Percentiles rank a stretch among this genome's conserved stretches.
phyloP scores from a whole-genome alignment of 106 monocot genomes.

The Acorus calamus region DNA sequence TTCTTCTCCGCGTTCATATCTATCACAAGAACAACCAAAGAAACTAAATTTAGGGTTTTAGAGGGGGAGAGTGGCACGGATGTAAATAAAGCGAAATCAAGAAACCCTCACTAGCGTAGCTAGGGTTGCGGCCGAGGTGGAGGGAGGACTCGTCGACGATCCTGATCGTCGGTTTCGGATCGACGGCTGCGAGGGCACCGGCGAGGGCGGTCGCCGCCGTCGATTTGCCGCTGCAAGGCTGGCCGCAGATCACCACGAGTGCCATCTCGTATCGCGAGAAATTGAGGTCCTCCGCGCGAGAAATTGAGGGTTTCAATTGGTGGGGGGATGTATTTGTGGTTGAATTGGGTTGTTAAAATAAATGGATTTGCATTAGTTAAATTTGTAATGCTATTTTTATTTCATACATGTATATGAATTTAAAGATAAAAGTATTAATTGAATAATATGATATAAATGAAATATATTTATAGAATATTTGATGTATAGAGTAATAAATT shows the following conservation, averaged over 20 bases:
- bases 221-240: slow-evolving; percentile 97
- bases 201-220: slow-evolving; percentile 48
- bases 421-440: no score
- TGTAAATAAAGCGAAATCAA: background rate
- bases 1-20: slow-evolving; percentile 98
- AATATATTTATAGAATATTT: no score
- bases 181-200: slow-evolving; percentile 32
- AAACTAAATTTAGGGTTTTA: background rate
- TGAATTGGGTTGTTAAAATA: no score
- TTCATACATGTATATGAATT: no score
- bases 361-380: no score
- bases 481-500: no score
- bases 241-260: slow-evolving; percentile 92
- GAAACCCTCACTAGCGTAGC: slow-evolving; percentile 46
- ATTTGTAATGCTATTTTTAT: no score
- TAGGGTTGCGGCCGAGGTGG: slow-evolving; percentile 72
- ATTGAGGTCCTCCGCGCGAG: no score
- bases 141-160: slow-evolving; percentile 92
- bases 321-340: no score
- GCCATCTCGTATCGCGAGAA: slow-evolving; percentile 34
- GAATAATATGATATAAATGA: no score
- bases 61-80: background rate
- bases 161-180: slow-evolving; percentile 45
- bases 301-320: no score
- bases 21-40: slow-evolving; percentile 5